phyloP scores from a whole-genome alignment of 305 asterid species.

The Plantago rigida region DNA sequence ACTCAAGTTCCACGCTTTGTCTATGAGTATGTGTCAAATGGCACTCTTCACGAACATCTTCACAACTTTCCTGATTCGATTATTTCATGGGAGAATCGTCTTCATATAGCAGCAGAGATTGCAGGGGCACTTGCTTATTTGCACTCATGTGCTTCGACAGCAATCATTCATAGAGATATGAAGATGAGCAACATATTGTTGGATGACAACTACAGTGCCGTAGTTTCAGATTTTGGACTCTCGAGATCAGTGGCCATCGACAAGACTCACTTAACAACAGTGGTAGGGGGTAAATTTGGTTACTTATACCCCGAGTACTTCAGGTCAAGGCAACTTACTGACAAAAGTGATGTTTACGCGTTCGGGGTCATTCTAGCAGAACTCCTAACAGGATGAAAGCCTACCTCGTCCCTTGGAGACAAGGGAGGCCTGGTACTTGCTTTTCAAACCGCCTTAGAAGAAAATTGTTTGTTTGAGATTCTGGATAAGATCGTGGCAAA shows the following conservation, averaged over 20 bases:
- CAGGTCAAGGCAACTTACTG: slow-evolving; percentile 31
- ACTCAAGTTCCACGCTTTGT: slow-evolving; percentile 28
- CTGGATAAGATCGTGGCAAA: slow-evolving; percentile 21
- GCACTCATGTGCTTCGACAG: slow-evolving; percentile 25
- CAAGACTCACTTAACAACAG: slow-evolving; percentile 34
- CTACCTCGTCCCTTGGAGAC: slow-evolving; percentile 17
- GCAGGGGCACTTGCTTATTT: slow-evolving; percentile 27
- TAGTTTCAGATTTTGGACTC: slow-evolving; percentile 35
- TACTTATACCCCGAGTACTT: slow-evolving; percentile 39
- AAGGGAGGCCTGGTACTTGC: slow-evolving; percentile 26
- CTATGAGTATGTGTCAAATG: slow-evolving; percentile 29
- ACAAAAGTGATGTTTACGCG: slow-evolving; percentile 39
- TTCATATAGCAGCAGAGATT: slow-evolving; percentile 32
- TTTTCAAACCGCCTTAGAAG: slow-evolving; percentile 22
- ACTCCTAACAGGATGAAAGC: slow-evolving; percentile 31
- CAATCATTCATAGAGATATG: slow-evolving; percentile 30
- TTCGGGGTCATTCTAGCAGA: slow-evolving; percentile 40
- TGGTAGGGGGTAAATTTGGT: slow-evolving; percentile 34
- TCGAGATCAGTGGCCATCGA: slow-evolving; percentile 31
- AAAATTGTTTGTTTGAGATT: slow-evolving; percentile 23
- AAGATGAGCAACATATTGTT: too few species aligned
- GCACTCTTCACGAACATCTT: slow-evolving; percentile 29
- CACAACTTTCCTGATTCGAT: slow-evolving; percentile 11
- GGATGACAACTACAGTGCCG: slow-evolving; percentile 19
- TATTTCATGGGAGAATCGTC: background rate